Evolutionary conservation across 2,329 filamentous ascomycete species (phyloP), one percentile per base, ranked within the genome.

Genomic region (Xylaria sp.): DNA sequence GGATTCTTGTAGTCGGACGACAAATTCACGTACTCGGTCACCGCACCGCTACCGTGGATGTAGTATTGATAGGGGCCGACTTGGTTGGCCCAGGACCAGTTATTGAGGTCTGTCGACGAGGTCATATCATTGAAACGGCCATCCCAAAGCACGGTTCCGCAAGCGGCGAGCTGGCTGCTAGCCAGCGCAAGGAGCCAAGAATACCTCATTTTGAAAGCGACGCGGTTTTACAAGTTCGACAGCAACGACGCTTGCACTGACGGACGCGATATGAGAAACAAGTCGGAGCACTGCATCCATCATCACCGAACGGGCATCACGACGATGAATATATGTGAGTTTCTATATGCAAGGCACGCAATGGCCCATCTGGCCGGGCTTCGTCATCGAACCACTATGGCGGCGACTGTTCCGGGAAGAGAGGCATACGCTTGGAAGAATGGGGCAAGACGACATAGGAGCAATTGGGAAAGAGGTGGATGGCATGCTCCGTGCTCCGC

Each of bases 61-160:
- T 93, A 93, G 83, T 91, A 93, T 79, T 93, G 91, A 80, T 91
- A 93, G 0, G 89, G 86, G 1, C 87, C 87, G 13, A 72, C 71
- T 79, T 90, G 85, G 76, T 89, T 90, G 9, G 83, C 83, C 86
- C 87, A 91, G 1, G 86, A 88, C 88, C 88, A 90, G 54, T 85
- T 84, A 74, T 84, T 82, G n/a, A 90, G 79, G 75, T 88, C 86
- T 2, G 83, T 76, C 59, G 82, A 82, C n/a, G 83, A 80, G 23
- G 79, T 80, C 64, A 88, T 79, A 63, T 86, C 82, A 75, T 89
- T 89, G 81, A 89, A 87, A 58, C 86, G 84, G 25, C 88, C 88
- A 77, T 89, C 87, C 88, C 88, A 90, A 8, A 89, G 79, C 54
- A 89, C 82, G 0, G 83, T 85, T 61, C 84, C 85, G 75, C 78